Conservation (phyloP, 805 yeast species). For the Barnettozyma salicaria region DNA sequence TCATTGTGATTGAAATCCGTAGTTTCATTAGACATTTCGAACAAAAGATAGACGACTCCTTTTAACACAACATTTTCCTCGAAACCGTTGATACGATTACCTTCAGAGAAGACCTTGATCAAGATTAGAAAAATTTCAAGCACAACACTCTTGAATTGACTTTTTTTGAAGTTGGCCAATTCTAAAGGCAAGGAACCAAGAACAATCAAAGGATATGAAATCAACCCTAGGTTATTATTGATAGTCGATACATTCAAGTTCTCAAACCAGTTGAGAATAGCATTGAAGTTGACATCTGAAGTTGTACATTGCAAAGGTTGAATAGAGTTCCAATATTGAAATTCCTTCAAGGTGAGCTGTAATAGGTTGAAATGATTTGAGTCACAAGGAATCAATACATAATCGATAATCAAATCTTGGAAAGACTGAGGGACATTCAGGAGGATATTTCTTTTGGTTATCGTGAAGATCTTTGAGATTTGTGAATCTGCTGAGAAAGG, state of each 20-base stretch:
- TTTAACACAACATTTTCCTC: constrained; percentile 11
- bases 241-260: constrained; percentile 27
- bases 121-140: constrained; percentile 10
- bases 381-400: constrained; percentile 36
- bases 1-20: too few relatives aligned
- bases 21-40: constrained; percentile 7
- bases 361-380: constrained; percentile 41
- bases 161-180: constrained; percentile 2
- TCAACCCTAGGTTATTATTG: constrained; percentile 47
- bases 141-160: constrained; percentile 3
- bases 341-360: constrained; percentile 42
- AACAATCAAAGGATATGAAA: constrained; percentile 38
- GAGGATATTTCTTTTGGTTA: constrained; percentile 44
- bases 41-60: constrained; percentile 10
- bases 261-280: constrained; percentile 4
- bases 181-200: constrained; percentile 9
- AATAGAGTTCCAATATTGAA: constrained; percentile 24
- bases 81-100: neutral
- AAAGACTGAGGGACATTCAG: constrained; percentile 45
- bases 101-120: constrained; percentile 6
- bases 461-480: constrained; percentile 30
- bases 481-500: constrained; percentile 9
- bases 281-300: constrained; percentile 1
- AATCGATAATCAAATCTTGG: constrained; percentile 44
- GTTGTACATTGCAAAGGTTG: constrained; percentile 7